Percentiles rank a stretch among this genome's conserved stretches.
Evolutionary conservation across 2,329 filamentous ascomycete species (phyloP).

Genomic region (Aspergillus chevalieri): DNA sequence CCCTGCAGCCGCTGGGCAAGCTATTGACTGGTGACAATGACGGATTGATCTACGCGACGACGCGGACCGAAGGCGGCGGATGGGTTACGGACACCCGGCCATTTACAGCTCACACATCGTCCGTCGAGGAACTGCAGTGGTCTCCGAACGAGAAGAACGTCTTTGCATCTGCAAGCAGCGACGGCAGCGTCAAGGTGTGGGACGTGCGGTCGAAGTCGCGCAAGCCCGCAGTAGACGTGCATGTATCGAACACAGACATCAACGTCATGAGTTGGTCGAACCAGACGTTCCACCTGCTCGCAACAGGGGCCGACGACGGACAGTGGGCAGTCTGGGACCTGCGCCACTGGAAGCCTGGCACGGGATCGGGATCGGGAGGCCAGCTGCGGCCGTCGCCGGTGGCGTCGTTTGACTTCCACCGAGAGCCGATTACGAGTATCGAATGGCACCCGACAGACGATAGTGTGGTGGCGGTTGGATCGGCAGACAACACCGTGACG

Average conservation of each 20-base stretch:
- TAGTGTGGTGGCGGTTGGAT: constrained; percentile 86
- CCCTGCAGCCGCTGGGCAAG: constrained; percentile 70
- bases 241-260: constrained; percentile 77
- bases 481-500: constrained; percentile 88
- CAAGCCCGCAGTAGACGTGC: constrained; percentile 78
- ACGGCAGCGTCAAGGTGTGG: constrained; percentile 94
- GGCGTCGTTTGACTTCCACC: constrained; percentile 92
- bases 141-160: constrained; percentile 88
- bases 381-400: constrained; percentile 65
- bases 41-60: constrained; percentile 82
- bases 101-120: constrained; percentile 76
- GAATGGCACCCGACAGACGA: constrained; percentile 98
- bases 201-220: constrained; percentile 86
- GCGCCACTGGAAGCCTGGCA: constrained; percentile 78
- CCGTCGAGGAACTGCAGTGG: constrained; percentile 95
- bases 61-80: constrained; percentile 76
- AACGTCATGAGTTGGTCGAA: constrained; percentile 96
- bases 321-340: constrained; percentile 96
- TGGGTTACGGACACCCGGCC: constrained; percentile 81
- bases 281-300: constrained; percentile 81
- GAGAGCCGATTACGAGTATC: constrained; percentile 89
- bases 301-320: constrained; percentile 87
- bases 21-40: constrained; percentile 87
- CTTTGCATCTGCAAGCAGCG: constrained; percentile 87
- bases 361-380: constrained; percentile 39